Evolutionary conservation across 2,329 filamentous ascomycete genomes (phyloP).

Genomic region (Stagonosporopsis tanaceti): DNA sequence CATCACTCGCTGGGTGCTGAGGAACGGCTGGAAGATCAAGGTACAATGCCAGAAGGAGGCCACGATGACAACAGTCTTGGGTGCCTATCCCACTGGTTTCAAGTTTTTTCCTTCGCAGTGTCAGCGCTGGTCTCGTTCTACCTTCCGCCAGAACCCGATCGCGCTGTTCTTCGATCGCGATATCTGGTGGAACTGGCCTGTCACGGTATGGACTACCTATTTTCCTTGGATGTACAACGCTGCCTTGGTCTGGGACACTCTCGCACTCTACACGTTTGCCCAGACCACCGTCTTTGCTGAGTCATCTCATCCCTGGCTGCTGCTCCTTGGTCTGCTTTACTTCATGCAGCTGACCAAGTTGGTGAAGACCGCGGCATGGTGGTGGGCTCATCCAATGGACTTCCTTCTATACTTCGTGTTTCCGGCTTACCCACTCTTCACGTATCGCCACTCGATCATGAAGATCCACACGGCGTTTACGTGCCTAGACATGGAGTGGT

Average conservation of each 20-base stretch:
- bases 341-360: constrained; percentile 33
- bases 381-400: constrained; percentile 24
- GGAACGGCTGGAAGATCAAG: constrained; percentile 57
- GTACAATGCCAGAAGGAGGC: constrained; percentile 62
- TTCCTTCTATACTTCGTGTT: constrained; percentile 34
- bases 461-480: constrained; percentile 29
- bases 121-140: constrained; percentile 37
- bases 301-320: not conserved
- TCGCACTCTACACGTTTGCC: constrained; percentile 17
- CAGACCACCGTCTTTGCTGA: constrained; percentile 18
- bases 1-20: constrained; percentile 61
- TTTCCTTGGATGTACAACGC: constrained; percentile 39
- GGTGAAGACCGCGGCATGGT: constrained; percentile 35
- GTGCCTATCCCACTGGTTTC: constrained; percentile 3
- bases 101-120: constrained; percentile 37
- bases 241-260: constrained; percentile 32
- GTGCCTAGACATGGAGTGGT: constrained; percentile 28
- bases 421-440: constrained; percentile 28
- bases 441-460: constrained; percentile 28
- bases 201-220: constrained; percentile 34
- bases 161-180: constrained; percentile 31
- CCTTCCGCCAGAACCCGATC: constrained; percentile 34
- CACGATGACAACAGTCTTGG: constrained; percentile 59
- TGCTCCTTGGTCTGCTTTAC: constrained; percentile 13
- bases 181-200: constrained; percentile 36